Percentiles rank a stretch among this genome's conserved stretches.
Evolutionary conservation across 106 monocot genomes (phyloP).

Genomic region (Dioscorea zingiberensis): DNA sequence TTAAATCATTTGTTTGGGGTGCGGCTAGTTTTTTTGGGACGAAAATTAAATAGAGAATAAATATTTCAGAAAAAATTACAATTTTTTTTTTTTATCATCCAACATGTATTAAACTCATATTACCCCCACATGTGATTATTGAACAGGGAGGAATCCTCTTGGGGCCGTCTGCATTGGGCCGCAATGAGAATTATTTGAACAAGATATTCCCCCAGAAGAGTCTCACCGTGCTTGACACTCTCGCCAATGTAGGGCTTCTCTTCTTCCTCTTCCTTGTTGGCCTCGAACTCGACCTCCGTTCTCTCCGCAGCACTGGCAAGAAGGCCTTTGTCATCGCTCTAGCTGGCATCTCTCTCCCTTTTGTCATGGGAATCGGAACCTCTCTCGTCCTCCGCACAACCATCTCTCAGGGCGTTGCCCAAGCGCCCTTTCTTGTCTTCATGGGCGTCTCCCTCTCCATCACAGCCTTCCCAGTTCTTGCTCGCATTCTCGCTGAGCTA

Average conservation of each 20-base stretch:
- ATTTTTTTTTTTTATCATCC: no score
- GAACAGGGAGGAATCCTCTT: conserved; percentile 12
- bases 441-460: conserved; percentile 21
- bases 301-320: conserved; percentile 13
- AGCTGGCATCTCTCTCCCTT: conserved; percentile 10
- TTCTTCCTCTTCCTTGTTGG: conserved; percentile 26
- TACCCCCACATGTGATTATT: background rate
- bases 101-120: no score
- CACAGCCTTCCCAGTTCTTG: conserved; percentile 11
- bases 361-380: conserved; percentile 11
- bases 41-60: no score
- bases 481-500: conserved; percentile 10
- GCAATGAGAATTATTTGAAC: background rate
- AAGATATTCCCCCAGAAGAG: conserved; percentile 10
- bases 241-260: conserved; percentile 12
- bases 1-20: background rate
- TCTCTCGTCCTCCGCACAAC: conserved; percentile 5
- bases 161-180: conserved; percentile 10
- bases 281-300: conserved; percentile 15
- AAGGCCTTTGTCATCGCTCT: conserved; percentile 6
- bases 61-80: no score
- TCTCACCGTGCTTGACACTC: conserved; percentile 10
- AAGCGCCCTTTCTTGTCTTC: conserved; percentile 11
- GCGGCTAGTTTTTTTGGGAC: no score
- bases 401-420: conserved; percentile 1